Base-by-base conservation (phyloP, 2,329 filamentous ascomycete genomes). In the Colletotrichum spinosum region DNA sequence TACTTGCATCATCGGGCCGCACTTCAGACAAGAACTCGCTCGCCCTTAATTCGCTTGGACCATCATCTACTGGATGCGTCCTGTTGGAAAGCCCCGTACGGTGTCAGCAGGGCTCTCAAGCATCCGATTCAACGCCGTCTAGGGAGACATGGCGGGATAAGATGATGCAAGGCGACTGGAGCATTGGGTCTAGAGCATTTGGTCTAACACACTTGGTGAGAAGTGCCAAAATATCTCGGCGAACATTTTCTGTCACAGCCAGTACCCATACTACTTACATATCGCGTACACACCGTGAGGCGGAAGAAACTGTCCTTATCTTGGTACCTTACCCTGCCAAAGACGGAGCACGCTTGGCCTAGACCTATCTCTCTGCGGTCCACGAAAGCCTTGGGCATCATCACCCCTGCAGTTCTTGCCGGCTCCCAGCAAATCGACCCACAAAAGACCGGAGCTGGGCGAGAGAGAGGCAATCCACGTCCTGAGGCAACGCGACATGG, bases 1-100 rank as follows among this genome's bases (percentile, higher is more conserved):
- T 61, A 61, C 46, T 56, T 65, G 61, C 50, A 42, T 52, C 51
- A 35, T 55, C 58, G 41, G 35, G 39, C 39, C 51, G 51, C 45
- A 10, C n/a, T 41, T 39, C 61, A 55, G 39, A 15, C 35, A 55
- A 39, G 25, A 50, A 58, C 17, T n/a, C 13, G 41, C 6, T 25
- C 42, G 35, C 10, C 8, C 44, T 48, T 25, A 17, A 12, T 13
- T 44, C 7, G 41, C 41, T 13, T n/a, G 42, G 42, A n/a, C 42
- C 42, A 25, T 25, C 25, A 25, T 25, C 25, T 25, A 25, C 25
- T 25, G 25, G 25, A 25, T 25, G 25, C 25, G 25, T 25, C 25
- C 25, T 25, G 25, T 25, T 25, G 25, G 25, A 25, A 25, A 25
- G 4, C 25, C 25, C 25, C 25, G 25, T 25, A 25, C 25, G 25